These are phyloP conservation scores for Globisporangium sylvaticum DNA, from an alignment of 352 stramenopile genomes.

Conservation along the genomic window DNA sequence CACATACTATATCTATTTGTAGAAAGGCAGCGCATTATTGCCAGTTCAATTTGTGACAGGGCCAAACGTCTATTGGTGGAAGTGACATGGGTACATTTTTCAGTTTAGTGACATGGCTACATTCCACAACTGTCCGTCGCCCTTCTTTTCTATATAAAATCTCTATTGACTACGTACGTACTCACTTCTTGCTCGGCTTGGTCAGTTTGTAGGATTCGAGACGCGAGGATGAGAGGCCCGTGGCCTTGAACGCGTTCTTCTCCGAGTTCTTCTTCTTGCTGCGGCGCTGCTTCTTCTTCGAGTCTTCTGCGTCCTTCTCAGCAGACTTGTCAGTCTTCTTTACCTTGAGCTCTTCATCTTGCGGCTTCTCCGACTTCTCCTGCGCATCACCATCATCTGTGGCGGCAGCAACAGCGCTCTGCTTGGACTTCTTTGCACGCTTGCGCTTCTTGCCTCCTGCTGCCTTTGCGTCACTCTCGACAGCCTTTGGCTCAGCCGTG, in stretches of 20 bases:
- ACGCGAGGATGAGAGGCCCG: slow-evolving; percentile 64
- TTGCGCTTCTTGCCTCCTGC: slow-evolving; percentile 58
- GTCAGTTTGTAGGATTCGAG: slow-evolving; percentile 81
- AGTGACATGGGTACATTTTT: not conserved
- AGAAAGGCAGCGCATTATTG: not conserved
- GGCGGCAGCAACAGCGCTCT: slow-evolving; percentile 9
- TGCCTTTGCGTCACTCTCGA: slow-evolving; percentile 18
- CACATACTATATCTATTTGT: not conserved
- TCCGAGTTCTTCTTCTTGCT: slow-evolving; percentile 52
- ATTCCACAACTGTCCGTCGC: too few species aligned
- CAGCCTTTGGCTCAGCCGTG: slow-evolving; percentile 10
- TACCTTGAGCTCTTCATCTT: not conserved
- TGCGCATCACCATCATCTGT: not conserved
- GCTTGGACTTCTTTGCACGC: slow-evolving; percentile 58
- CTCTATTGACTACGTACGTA: not conserved
- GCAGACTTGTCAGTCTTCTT: not conserved
- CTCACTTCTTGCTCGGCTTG: slow-evolving; percentile 60
- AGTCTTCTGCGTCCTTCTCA: not conserved
- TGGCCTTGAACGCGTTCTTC: slow-evolving; percentile 42
- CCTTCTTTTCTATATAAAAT: not conserved
- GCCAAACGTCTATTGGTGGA: not conserved
- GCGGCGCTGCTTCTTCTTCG: slow-evolving; percentile 54
- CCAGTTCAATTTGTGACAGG: not conserved
- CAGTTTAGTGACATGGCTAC: not conserved
- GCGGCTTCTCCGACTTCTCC: not conserved